A percentile compares a stretch with the other conserved stretches of the same genome.
Conservation (phyloP, 305 asterid genomes). For the Fraxinus ornus region DNA sequence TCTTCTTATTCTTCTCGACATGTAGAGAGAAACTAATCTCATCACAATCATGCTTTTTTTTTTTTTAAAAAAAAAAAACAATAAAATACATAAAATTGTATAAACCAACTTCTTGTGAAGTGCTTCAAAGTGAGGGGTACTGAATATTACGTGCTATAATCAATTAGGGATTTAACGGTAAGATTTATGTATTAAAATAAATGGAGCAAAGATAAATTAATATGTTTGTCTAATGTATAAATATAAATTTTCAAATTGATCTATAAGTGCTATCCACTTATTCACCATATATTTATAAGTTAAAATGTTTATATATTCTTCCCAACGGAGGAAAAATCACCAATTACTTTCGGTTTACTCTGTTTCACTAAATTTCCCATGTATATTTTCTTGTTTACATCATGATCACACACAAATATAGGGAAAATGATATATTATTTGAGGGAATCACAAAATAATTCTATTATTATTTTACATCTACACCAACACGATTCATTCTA, state of each 20-base stretch:
- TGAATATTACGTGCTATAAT: neutral
- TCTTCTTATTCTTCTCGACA: no score
- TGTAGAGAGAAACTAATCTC: neutral
- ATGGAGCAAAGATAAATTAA: neutral
- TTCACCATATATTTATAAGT: neutral
- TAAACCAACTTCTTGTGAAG: neutral
- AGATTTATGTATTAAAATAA: neutral
- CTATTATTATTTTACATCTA: no score
- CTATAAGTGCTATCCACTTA: neutral
- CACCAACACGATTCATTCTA: neutral
- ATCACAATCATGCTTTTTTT: no score
- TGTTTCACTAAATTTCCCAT: neutral
- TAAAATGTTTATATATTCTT: no score
- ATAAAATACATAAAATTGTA: neutral
- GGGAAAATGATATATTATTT: neutral
- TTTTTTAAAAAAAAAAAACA: no score
- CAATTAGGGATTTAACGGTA: neutral
- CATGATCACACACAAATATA: neutral
- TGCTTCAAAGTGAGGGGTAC: neutral
- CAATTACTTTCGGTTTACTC: neutral
- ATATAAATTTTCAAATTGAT: no score
- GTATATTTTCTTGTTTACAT: neutral
- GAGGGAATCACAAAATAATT: neutral
- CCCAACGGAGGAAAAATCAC: neutral
- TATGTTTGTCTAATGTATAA: no score